Percentiles rank a stretch among this genome's conserved stretches.
Evolutionary conservation across 2,329 filamentous ascomycete genomes (phyloP).

Genomic region (Verticillium zaregamsianum): DNA sequence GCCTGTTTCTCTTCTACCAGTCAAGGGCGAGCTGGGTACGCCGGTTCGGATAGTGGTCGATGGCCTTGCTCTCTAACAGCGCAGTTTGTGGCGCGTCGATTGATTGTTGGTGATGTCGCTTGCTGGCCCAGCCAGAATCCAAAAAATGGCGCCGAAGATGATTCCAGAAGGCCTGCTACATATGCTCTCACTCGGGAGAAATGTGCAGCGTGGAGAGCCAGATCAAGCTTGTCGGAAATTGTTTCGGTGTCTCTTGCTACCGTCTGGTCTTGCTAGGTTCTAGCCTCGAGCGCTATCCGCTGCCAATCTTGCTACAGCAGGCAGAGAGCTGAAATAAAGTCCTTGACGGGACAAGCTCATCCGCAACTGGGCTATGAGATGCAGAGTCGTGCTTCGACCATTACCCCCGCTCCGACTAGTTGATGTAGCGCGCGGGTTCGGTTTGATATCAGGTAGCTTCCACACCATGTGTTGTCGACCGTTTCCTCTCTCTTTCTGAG

Average conservation of each 20-base stretch:
- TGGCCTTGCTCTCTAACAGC: neutral
- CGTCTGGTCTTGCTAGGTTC: slow-evolving; percentile 67
- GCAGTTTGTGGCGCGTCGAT: neutral
- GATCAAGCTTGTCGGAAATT: slow-evolving; percentile 36
- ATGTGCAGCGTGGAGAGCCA: slow-evolving; percentile 39
- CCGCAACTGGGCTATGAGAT: slow-evolving; percentile 42
- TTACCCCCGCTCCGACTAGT: slow-evolving; percentile 13
- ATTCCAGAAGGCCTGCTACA: slow-evolving; percentile 19
- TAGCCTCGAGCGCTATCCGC: slow-evolving; percentile 58
- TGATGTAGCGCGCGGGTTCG: slow-evolving; percentile 9
- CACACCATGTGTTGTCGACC: slow-evolving; percentile 7
- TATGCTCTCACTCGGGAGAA: slow-evolving; percentile 24
- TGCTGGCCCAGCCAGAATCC: neutral
- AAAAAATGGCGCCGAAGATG: neutral
- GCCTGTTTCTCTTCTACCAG: too few relatives aligned
- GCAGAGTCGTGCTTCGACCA: slow-evolving; percentile 19
- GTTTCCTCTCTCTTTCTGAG: slow-evolving; percentile 10
- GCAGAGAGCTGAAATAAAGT: slow-evolving; percentile 32
- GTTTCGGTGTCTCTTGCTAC: slow-evolving; percentile 61
- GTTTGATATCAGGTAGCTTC: slow-evolving; percentile 12
- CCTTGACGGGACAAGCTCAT: slow-evolving; percentile 37
- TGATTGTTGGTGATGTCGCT: neutral
- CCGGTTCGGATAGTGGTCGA: neutral
- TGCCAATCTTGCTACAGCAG: slow-evolving; percentile 52
- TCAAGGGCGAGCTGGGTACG: neutral